These are phyloP conservation scores for Naganishia sp. DNA, from an alignment of 1,284 basidiomycete genomes.

Conservation along the genomic window DNA sequence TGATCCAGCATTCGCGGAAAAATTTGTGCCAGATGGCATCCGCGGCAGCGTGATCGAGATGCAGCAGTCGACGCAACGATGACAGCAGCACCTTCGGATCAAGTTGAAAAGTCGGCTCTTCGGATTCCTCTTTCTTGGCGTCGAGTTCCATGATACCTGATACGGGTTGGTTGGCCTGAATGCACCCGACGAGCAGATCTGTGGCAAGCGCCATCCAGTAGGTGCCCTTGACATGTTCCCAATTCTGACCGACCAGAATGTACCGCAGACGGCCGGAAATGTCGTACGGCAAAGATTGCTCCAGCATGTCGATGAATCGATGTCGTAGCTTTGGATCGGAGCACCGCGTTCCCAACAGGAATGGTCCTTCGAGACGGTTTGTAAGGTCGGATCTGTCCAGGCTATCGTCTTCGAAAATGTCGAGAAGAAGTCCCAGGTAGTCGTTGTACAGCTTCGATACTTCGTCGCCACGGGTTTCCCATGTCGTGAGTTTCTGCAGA, in stretches of 20 bases:
- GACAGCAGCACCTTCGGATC: conserved; percentile 65
- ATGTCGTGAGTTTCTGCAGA: conserved; percentile 85
- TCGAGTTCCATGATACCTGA: conserved; percentile 38
- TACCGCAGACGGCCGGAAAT: conserved; percentile 83
- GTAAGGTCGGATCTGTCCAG: conserved; percentile 92
- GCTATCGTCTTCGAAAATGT: conserved; percentile 86
- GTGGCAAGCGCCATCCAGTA: conserved; percentile 95
- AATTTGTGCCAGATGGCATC: conserved; percentile 87
- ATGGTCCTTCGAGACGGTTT: conserved; percentile 87
- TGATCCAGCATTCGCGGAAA: conserved; percentile 87
- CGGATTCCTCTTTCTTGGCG: conserved; percentile 23
- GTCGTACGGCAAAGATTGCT: conserved; percentile 81
- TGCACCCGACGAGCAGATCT: conserved; percentile 81
- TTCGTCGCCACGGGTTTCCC: conserved; percentile 75
- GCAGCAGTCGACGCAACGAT: conserved; percentile 80
- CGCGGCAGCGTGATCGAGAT: conserved; percentile 73
- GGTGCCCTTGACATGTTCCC: conserved; percentile 89
- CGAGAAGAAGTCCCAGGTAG: conserved; percentile 87
- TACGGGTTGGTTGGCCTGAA: conserved; percentile 63
- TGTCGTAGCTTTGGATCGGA: conserved; percentile 77
- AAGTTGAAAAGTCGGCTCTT: conserved; percentile 25
- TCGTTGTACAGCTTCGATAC: conserved; percentile 66
- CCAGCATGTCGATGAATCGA: conserved; percentile 87
- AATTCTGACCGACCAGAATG: conserved; percentile 89
- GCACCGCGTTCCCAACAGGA: conserved; percentile 87